These are phyloP conservation scores for Carpinus fangiana DNA, from an alignment of 306 rosid species.

Conservation along the genomic window DNA sequence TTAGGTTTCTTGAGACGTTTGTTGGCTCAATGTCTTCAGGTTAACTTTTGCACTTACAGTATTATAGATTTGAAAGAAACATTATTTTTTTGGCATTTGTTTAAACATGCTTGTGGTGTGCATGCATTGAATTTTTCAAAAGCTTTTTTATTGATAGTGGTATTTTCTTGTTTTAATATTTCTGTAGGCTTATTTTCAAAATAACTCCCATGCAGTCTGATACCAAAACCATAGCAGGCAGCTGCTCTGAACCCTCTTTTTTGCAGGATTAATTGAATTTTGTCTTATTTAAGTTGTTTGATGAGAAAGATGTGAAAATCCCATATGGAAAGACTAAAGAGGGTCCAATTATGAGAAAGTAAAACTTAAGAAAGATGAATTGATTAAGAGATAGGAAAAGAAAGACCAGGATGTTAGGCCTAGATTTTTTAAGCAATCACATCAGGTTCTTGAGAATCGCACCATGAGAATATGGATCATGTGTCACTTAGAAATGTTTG, in stretches of 20 bases:
- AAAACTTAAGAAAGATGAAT: neutral
- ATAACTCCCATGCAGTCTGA: neutral
- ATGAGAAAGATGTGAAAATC: neutral
- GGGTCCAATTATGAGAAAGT: neutral
- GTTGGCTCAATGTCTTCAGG: conserved; percentile 98
- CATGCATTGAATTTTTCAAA: neutral
- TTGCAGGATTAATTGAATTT: neutral
- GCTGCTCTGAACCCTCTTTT: neutral
- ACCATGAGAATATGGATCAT: neutral
- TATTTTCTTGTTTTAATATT: neutral
- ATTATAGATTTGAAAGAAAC: neutral
- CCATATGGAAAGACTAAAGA: neutral
- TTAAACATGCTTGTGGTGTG: conserved; percentile 6
- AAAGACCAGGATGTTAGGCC: neutral
- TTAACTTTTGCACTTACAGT: conserved; percentile 27
- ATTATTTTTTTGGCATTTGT: neutral
- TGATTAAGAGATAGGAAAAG: neutral
- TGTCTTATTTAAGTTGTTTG: neutral
- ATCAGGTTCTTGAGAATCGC: neutral
- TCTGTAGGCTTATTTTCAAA: neutral
- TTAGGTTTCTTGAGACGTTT: conserved; percentile 95
- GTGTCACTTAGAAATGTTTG: neutral
- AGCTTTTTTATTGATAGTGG: neutral
- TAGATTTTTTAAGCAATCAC: neutral
- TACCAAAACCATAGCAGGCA: neutral